Base-by-base conservation (phyloP, 257 asterid species). In the Coffea eugenioides region DNA sequence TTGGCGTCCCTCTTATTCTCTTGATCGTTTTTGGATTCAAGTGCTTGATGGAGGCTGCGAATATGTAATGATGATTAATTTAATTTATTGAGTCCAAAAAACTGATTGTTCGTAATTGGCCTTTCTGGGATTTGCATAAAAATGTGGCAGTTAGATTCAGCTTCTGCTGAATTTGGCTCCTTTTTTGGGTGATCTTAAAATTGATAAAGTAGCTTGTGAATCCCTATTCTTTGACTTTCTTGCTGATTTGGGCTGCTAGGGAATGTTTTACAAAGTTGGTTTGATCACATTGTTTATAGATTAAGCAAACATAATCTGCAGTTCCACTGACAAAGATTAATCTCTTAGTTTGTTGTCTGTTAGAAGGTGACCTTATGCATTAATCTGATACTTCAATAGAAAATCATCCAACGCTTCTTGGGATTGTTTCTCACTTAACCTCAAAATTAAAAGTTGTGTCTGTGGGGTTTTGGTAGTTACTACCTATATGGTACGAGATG, bases 241-340 rank as follows among this genome's bases (percentile, higher is more conserved):
- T 59, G 46, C 46, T 45, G n/a, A 34, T 25, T 73, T 78, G n/a
- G 48, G 12, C 52, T n/a, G n/a, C 3, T 49, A n/a, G 20, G 12
- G n/a, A 25, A 34, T 56, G 83, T 31, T 64, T 34, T 49, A 11
- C 68, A 45, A 57, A 77, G 61, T 59, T 62, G 71, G 51, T 27
- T 41, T 45, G 69, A 56, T 18, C 77, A 51, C 51, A 57, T n/a
- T 41, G 71, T 23, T 25, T 5, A 36, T 57, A n/a, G 39, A 48
- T 71, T 81, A 14, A 76, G 51, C 27, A 46, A 34, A 61, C 36
- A 43, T 0, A 13, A 12, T 46, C 59, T 49, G 71, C 78, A 67
- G 75, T 34, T n/a, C 20, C n/a, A 10, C 10, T 4, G 15, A 39
- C 43, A 39, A 39, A 39, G 43, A 39, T 39, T 39, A 39, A 39